phyloP scores from a whole-genome alignment of 768 basidiomycete genomes.

The Panus rudis region DNA sequence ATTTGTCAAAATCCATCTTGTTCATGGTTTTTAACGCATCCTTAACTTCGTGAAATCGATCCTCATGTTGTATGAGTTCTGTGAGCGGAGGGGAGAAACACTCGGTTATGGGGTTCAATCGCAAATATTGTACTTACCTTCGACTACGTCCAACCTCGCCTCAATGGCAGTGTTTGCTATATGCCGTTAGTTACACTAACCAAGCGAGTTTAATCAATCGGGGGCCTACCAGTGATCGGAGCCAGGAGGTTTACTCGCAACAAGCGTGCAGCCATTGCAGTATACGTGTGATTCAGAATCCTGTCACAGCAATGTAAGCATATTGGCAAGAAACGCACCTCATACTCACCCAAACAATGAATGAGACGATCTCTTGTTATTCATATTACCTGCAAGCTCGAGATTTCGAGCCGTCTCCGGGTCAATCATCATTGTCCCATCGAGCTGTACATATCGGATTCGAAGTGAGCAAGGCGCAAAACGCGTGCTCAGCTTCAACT shows the following conservation, averaged over 20 bases:
- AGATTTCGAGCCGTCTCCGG: slow-evolving; percentile 82
- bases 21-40: slow-evolving; percentile 65
- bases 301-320: slow-evolving; percentile 28
- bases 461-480: slow-evolving; percentile 66
- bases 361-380: slow-evolving; percentile 57
- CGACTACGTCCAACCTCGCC: slow-evolving; percentile 79
- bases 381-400: slow-evolving; percentile 78
- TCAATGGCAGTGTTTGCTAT: slow-evolving; percentile 60
- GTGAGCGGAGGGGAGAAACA: too few species aligned
- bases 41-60: slow-evolving; percentile 59
- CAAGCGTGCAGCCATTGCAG: slow-evolving; percentile 83
- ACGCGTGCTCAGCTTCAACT: slow-evolving; percentile 58
- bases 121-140: slow-evolving; percentile 46
- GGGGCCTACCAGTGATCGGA: slow-evolving; percentile 58
- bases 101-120: too few species aligned
- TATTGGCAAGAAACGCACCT: neutral
- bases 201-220: neutral
- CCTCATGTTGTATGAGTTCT: slow-evolving; percentile 77
- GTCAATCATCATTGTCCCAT: slow-evolving; percentile 95
- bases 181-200: slow-evolving; percentile 5
- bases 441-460: slow-evolving; percentile 70
- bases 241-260: slow-evolving; percentile 76
- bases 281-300: slow-evolving; percentile 73
- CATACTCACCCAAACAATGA: slow-evolving; percentile 70
- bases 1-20: slow-evolving; percentile 83